These are phyloP conservation scores for Brassica carinata DNA, from an alignment of 345 rosid species.

Conservation along the genomic window DNA sequence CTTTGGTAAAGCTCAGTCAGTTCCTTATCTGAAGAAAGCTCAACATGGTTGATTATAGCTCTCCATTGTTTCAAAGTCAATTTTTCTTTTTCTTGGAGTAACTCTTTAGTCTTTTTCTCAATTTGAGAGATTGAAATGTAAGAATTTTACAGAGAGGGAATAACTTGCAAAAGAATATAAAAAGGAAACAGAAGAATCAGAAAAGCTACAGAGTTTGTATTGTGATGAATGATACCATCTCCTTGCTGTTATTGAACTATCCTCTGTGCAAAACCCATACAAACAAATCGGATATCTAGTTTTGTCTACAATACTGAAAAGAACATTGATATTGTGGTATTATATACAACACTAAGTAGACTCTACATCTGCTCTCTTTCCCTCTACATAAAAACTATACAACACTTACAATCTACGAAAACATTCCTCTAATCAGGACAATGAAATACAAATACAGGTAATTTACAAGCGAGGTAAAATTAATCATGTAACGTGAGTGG, in stretches of 20 bases:
- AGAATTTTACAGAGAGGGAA: no score
- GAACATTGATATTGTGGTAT: background rate
- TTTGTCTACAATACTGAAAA: background rate
- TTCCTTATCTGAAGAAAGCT: background rate
- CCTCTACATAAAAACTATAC: background rate
- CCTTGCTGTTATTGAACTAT: no score
- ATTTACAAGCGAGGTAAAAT: background rate
- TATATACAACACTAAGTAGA: background rate
- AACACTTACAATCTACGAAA: background rate
- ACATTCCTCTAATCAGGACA: background rate
- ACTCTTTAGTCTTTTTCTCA: background rate
- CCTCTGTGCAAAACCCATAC: no score
- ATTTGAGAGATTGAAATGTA: no score
- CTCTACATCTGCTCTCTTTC: background rate
- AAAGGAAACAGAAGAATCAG: no score
- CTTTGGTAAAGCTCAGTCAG: background rate
- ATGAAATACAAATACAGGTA: background rate
- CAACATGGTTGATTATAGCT: background rate
- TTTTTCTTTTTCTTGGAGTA: conserved; percentile 1
- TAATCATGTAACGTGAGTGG: background rate
- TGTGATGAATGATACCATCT: no score
- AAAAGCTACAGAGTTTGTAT: no score
- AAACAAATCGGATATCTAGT: no score
- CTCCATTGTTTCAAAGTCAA: background rate
- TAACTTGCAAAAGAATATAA: no score